Evolutionary conservation across 2,329 filamentous ascomycete species (phyloP).

Genomic region (Rhexocercosporidium sp.): DNA sequence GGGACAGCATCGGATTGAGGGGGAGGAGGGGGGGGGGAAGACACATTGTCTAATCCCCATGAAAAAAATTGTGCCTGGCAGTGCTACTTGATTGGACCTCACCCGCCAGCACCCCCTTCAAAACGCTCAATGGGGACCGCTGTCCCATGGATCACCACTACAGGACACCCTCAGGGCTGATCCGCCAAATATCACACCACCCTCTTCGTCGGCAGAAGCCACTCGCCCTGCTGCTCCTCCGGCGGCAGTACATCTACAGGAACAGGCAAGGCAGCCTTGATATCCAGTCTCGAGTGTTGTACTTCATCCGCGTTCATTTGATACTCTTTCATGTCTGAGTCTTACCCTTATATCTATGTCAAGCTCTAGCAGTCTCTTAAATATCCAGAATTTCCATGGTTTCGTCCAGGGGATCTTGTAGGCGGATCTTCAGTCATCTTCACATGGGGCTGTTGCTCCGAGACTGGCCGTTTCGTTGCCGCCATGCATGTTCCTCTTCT

Average conservation of each 20-base stretch:
- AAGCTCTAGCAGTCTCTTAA: not conserved
- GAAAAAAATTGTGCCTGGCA: not conserved
- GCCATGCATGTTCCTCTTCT: not conserved
- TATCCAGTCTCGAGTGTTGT: not conserved
- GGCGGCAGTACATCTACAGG: not conserved
- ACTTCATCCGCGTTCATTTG: not conserved
- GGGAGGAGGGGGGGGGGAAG: no score
- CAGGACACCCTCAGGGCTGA: not conserved
- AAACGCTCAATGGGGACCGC: not conserved
- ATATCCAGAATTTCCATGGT: not conserved
- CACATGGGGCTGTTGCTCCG: not conserved
- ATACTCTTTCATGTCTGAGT: not conserved
- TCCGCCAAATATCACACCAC: not conserved
- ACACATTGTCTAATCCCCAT: not conserved
- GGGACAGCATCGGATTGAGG: not conserved
- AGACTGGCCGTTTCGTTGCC: not conserved
- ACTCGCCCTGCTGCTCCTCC: not conserved
- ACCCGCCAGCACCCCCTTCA: not conserved
- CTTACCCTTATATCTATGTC: not conserved
- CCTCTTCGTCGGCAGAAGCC: not conserved
- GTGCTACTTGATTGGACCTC: not conserved
- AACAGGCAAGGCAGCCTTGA: no score
- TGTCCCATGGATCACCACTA: not conserved
- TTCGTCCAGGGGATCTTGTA: not conserved
- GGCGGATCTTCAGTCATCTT: not conserved